A percentile compares a stretch with the other conserved stretches of the same genome.
Evolutionary conservation across 2,329 filamentous ascomycete species (phyloP).

Genomic region (Trichoderma sp.): DNA sequence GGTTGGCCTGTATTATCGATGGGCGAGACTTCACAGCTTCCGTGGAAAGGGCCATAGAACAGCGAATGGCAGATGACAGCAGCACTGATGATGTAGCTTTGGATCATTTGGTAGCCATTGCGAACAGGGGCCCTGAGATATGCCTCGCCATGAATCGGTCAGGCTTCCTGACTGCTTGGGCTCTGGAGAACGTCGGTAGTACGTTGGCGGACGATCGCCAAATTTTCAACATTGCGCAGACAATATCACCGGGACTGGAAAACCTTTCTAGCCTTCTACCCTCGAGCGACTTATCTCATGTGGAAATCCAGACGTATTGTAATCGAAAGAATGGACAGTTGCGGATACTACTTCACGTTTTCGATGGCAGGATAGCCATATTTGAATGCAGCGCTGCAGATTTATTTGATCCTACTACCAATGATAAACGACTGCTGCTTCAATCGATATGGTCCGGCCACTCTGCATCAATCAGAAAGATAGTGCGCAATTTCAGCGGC

Average conservation of each 20-base stretch:
- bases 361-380: conserved; percentile 80
- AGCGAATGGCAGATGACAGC: conserved; percentile 50
- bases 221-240: conserved; percentile 83
- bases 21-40: conserved; percentile 75
- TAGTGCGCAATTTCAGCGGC: conserved; percentile 80
- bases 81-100: conserved; percentile 68
- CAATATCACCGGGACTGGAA: conserved; percentile 56
- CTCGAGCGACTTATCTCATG: conserved; percentile 42
- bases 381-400: conserved; percentile 75
- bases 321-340: conserved; percentile 62
- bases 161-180: conserved; percentile 89
- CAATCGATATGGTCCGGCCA: conserved; percentile 80
- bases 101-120: conserved; percentile 80
- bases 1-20: conserved; percentile 72
- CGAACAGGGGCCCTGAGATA: conserved; percentile 81
- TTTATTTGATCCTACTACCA: conserved; percentile 70
- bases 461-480: conserved; percentile 74
- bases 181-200: conserved; percentile 78
- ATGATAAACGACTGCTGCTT: conserved; percentile 57
- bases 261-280: conserved; percentile 39
- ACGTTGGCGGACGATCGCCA: conserved; percentile 63
- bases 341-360: conserved; percentile 75
- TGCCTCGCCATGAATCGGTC: conserved; percentile 80
- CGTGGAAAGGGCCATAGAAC: conserved; percentile 70
- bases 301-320: conserved; percentile 72